phyloP scores from a whole-genome alignment of 169 alveolate species.

The Plasmodium vinckei region DNA sequence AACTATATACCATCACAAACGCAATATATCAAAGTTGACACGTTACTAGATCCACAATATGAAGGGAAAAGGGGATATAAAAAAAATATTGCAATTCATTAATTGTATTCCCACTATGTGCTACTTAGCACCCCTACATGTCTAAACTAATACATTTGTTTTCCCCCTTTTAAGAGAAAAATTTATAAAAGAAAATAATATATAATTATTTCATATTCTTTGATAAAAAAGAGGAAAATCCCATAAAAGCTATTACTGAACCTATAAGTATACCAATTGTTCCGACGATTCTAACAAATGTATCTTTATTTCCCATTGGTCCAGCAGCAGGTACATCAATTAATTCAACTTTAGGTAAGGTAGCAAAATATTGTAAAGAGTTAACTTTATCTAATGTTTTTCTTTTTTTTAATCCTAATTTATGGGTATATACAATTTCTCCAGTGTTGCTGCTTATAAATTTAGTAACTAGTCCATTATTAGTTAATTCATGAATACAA shows the following conservation, averaged over 20 bases:
- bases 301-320: constrained; percentile 84
- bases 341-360: constrained; percentile 84
- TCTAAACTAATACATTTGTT: too few relatives aligned
- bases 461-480: constrained; percentile 86
- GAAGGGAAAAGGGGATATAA: too few relatives aligned
- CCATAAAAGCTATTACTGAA: constrained; percentile 64
- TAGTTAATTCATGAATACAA: constrained; percentile 87
- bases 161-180: too few relatives aligned
- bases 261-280: constrained; percentile 88
- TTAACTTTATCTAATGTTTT: constrained; percentile 77
- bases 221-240: constrained; percentile 47
- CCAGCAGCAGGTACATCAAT: constrained; percentile 87
- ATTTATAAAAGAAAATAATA: constrained; percentile 16
- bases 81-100: too few relatives aligned
- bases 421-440: constrained; percentile 83
- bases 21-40: too few relatives aligned
- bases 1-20: too few relatives aligned
- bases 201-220: constrained; percentile 32
- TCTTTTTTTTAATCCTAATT: constrained; percentile 81
- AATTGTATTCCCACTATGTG: too few relatives aligned
- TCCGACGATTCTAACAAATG: constrained; percentile 88
- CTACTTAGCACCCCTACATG: too few relatives aligned
- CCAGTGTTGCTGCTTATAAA: constrained; percentile 87
- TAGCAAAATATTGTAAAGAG: constrained; percentile 80
- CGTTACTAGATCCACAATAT: too few relatives aligned